Evolutionary conservation across 495 filamentous ascomycete genomes (phyloP), one percentile per base, ranked within the genome.

Genomic region (Penicillium salamii): DNA sequence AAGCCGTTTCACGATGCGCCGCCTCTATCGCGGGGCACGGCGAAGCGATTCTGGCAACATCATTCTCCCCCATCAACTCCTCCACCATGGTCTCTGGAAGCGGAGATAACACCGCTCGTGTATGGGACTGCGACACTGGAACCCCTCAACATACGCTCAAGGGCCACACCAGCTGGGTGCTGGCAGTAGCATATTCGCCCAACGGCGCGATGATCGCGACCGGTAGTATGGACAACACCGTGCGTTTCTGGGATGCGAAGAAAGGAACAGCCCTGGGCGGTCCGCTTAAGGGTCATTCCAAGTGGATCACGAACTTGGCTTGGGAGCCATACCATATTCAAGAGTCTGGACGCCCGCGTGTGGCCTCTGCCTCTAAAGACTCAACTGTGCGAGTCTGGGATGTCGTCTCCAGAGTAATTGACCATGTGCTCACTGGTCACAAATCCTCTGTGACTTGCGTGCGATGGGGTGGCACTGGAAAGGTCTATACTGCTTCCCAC

Each of bases 261-360:
- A 89, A 87, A 1, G 95, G 95, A 0, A 83, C 89, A 55, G 67
- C 84, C 1, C 64, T 91, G 9, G 90, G 90, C 7, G 75, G 78
- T 17, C 80, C 89, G 4, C 75, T 97, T 57, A 96, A 88, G 67
- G 93, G 92, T 2, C 93, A 99, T 61, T 80, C 83, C 3, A 95
- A 95, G 65, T 96, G 89, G 87, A 87, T 97, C 36, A 90, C 86
- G 20, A 87, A 79, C 59, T 68, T 97, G 33, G 82, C 87, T 2
- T 99, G 93, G 93, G 90, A 97, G 65, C 92, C 95, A 11, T 97
- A 92, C 65, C 95, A 97, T 57, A 63, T 89, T 13, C 89, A 90
- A 71, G 68, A 83, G 42, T 75, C 82, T 6, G 88, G 84, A 23
- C 76, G 82, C n/a, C 83, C 89, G 13, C 82, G 90, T 23, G 69